Evolutionary conservation across 805 yeast species (phyloP), one percentile per base, ranked within the genome.

Genomic region (Clavispora vitiphila): DNA sequence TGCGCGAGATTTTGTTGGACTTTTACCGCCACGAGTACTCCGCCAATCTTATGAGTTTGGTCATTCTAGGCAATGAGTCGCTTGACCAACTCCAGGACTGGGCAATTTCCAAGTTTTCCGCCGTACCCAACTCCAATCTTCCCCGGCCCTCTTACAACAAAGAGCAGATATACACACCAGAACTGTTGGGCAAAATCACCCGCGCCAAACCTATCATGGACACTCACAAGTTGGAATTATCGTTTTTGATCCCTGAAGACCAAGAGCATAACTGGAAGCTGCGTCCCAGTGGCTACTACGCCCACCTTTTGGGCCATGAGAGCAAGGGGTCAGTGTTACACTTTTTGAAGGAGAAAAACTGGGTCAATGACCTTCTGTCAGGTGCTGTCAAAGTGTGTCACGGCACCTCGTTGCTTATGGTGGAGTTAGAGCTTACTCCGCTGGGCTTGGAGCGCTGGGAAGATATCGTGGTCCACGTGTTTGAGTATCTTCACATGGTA

Each of bases 291-390:
- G 77, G 74, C 42, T 85, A 88, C 61, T 75, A 69, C 50, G 78
- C 90, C 16, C 97, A 93, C 60, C 69, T 93, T 40, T 66, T 91
- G 37, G 98, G 98, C 31, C 98, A 91, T 61, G 99, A 91, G 65
- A 86, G 93, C 37, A 73, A 81, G 37, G 98, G 98, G 2, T 88
- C 96, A 2, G 60, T 91, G 15, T 69, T 88, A 26, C 76, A 81
- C 42, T 74, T 72, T 49, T 74, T 91, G 50, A 91, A 88, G 63
- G 58, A 65, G 25, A 57, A 56, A 42, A 85, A 90, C 11, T 86
- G 90, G 88, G 96, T 91, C 6, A 83, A 78, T 50, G 82, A 77
- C 14, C 71, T 91, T 39, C 78, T 88, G 27, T 80, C 89, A 25
- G 96, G 96, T 8, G 73, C 78, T 31, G 72, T 78, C 50, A 74